A percentile compares a stretch with the other conserved stretches of the same genome.
phyloP scores from a whole-genome alignment of 2,329 filamentous ascomycete genomes.

The Dactylonectria estremocensis region DNA sequence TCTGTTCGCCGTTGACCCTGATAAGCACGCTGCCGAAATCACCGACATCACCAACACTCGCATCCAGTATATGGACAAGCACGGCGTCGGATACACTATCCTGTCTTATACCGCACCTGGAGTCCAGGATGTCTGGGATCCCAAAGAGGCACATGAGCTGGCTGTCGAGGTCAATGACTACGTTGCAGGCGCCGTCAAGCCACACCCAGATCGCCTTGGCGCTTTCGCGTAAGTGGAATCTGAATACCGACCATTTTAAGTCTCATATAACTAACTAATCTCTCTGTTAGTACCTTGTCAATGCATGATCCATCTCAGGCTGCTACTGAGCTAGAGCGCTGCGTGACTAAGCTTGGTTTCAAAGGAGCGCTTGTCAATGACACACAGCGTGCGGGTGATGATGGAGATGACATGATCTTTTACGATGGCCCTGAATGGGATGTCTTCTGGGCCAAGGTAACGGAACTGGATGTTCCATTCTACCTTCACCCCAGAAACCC shows the following conservation, averaged over 20 bases:
- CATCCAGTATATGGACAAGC: constrained; percentile 60
- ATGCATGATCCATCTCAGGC: constrained; percentile 69
- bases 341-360: constrained; percentile 72
- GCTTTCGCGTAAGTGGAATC: constrained; percentile 59
- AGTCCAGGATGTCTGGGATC: constrained; percentile 62
- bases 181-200: constrained; percentile 56
- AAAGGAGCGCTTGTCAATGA: constrained; percentile 75
- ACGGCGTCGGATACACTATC: constrained; percentile 65
- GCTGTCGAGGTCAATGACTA: constrained; percentile 62
- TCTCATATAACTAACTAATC: not conserved
- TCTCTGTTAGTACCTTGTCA: constrained; percentile 56
- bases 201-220: constrained; percentile 59
- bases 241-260: not conserved
- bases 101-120: constrained; percentile 66
- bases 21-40: constrained; percentile 71
- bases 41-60: constrained; percentile 58
- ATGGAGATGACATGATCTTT: constrained; percentile 75
- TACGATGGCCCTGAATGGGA: constrained; percentile 75
- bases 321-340: constrained; percentile 65
- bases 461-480: constrained; percentile 74
- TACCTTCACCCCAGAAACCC: constrained; percentile 76
- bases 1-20: constrained; percentile 71
- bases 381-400: constrained; percentile 70
- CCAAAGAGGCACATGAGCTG: constrained; percentile 57
- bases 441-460: constrained; percentile 71